These are phyloP conservation scores for Wickerhamiella alocasiicola DNA, from an alignment of 805 yeast genomes.

Conservation along the genomic window DNA sequence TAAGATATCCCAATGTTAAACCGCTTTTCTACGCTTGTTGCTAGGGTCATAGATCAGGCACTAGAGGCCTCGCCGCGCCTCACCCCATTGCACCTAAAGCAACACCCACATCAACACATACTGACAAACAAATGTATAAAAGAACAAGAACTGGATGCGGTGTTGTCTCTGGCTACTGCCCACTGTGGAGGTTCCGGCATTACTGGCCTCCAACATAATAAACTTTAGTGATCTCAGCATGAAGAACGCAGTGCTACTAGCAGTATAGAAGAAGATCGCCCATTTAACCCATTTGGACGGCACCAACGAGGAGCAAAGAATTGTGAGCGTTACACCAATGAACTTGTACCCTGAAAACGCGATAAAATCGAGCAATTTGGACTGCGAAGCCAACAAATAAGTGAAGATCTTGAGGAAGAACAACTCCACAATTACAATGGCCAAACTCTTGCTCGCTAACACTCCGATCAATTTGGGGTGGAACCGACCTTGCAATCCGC, in stretches of 20 bases:
- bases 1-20: too few relatives aligned
- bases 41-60: too few relatives aligned
- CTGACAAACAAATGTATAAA: constrained; percentile 75
- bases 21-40: too few relatives aligned
- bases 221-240: constrained; percentile 45
- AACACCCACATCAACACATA: constrained; percentile 49
- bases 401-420: constrained; percentile 66
- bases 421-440: constrained; percentile 68
- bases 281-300: constrained; percentile 33
- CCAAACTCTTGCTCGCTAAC: constrained; percentile 74
- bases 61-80: too few relatives aligned
- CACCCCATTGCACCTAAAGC: background rate
- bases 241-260: constrained; percentile 43
- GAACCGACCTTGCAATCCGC: constrained; percentile 79
- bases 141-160: constrained; percentile 75
- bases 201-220: constrained; percentile 42
- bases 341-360: constrained; percentile 92
- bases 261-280: constrained; percentile 38
- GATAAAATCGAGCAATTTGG: constrained; percentile 68
- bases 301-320: constrained; percentile 25
- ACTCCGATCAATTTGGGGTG: constrained; percentile 88
- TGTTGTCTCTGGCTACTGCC: constrained; percentile 59
- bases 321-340: constrained; percentile 42
- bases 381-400: constrained; percentile 59
- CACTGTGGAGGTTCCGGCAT: constrained; percentile 39